Conservation (phyloP, 1,139 yeast species). For the Eremothecium cymbalariae region DNA sequence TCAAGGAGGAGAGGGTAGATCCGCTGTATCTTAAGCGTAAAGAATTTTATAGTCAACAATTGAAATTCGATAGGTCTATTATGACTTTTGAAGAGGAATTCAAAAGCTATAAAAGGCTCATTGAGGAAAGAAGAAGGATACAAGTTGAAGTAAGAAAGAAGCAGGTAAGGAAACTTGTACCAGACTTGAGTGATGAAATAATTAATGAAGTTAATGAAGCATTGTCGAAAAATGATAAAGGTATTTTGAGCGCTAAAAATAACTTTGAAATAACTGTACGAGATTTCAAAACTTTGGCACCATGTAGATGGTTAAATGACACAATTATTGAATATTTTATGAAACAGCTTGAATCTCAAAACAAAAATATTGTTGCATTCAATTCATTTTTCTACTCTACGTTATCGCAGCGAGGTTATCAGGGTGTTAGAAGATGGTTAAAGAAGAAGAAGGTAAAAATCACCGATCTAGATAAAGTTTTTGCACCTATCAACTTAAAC, state of each 20-base stretch:
- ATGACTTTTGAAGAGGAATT: slow-evolving; percentile 33
- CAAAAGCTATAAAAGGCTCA: slow-evolving; percentile 36
- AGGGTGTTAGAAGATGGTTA: slow-evolving; percentile 84
- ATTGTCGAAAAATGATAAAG: slow-evolving; percentile 33
- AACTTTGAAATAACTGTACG: slow-evolving; percentile 54
- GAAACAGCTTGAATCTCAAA: slow-evolving; percentile 40
- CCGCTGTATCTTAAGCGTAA: slow-evolving; percentile 17
- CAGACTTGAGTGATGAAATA: slow-evolving; percentile 31
- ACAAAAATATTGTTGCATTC: slow-evolving; percentile 50
- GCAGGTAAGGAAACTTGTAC: slow-evolving; percentile 24
- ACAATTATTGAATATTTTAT: slow-evolving; percentile 79
- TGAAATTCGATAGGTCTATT: slow-evolving; percentile 19
- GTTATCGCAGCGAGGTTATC: slow-evolving; percentile 62
- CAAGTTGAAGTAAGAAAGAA: slow-evolving; percentile 34
- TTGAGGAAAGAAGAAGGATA: slow-evolving; percentile 37
- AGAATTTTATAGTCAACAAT: slow-evolving; percentile 20
- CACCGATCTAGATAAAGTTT: slow-evolving; percentile 51
- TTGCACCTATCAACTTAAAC: slow-evolving; percentile 77
- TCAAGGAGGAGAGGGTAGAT: slow-evolving; percentile 30
- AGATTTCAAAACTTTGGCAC: slow-evolving; percentile 65
- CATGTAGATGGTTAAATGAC: slow-evolving; percentile 82
- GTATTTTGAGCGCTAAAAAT: slow-evolving; percentile 37
- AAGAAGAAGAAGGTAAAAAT: slow-evolving; percentile 70
- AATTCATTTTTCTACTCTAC: slow-evolving; percentile 83
- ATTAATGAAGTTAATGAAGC: slow-evolving; percentile 33